Conservation (phyloP, 2,329 filamentous ascomycete species). For the Nemania sp. region DNA sequence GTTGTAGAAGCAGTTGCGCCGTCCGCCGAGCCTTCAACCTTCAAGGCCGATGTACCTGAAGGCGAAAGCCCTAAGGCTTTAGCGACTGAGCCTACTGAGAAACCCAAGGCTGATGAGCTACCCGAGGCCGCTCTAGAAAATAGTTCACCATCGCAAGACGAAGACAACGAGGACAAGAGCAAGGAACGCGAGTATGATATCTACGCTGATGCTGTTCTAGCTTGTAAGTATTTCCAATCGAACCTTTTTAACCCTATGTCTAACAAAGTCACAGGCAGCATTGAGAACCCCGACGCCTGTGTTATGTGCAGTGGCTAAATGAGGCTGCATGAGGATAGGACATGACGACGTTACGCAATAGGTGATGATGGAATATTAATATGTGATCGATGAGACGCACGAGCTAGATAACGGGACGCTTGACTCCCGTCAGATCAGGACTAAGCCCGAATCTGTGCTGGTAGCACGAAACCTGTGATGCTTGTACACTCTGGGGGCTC, state of each 20-base stretch:
- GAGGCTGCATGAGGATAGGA: constrained; percentile 20
- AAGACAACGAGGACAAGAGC: constrained; percentile 78
- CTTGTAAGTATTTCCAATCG: constrained; percentile 71
- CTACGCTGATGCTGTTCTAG: constrained; percentile 90
- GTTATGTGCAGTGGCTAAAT: constrained; percentile 94
- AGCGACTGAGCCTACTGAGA: constrained; percentile 75
- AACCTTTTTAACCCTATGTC: constrained; percentile 18
- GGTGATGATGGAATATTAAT: constrained; percentile 41
- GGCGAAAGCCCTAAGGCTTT: constrained; percentile 84
- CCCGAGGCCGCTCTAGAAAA: constrained; percentile 65
- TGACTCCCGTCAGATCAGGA: not conserved
- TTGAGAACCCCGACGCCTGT: constrained; percentile 95
- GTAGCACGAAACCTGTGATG: constrained; percentile 8
- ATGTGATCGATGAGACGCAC: constrained; percentile 28
- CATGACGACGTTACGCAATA: constrained; percentile 44
- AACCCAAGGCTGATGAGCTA: constrained; percentile 74
- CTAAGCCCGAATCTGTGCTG: not conserved
- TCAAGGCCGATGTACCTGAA: constrained; percentile 82
- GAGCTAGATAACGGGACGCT: constrained; percentile 5
- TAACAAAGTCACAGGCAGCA: constrained; percentile 74
- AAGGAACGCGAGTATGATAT: constrained; percentile 89
- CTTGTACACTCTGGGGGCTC: constrained; percentile 10
- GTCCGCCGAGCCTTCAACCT: constrained; percentile 72
- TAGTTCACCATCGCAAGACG: constrained; percentile 68
- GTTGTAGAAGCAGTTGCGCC: constrained; percentile 62